Percentiles rank a stretch among this genome's conserved stretches.
Evolutionary conservation across 2,329 filamentous ascomycete species (phyloP).

Genomic region (Penicillium brevicompactum): DNA sequence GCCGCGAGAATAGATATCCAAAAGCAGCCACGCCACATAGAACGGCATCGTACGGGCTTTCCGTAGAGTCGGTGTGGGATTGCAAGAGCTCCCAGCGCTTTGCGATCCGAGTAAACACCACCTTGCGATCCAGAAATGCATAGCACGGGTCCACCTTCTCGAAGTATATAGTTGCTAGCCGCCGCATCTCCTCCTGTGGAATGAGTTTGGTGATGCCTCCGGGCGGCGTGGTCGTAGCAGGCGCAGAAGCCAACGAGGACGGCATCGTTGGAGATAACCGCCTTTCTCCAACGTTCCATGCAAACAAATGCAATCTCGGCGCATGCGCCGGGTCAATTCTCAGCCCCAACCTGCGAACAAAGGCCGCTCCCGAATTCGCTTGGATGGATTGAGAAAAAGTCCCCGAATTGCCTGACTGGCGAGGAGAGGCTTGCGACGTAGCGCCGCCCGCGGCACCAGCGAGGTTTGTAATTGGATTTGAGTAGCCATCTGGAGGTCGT

Average conservation of each 20-base stretch:
- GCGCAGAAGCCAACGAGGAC: constrained; percentile 11
- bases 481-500: constrained; percentile 10
- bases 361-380: constrained; percentile 61
- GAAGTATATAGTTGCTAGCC: constrained; percentile 53
- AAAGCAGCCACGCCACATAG: constrained; percentile 59
- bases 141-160: constrained; percentile 57
- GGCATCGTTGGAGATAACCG: constrained; percentile 18
- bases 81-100: constrained; percentile 30
- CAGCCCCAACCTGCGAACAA: constrained; percentile 56
- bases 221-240: constrained; percentile 11
- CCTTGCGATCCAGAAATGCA: constrained; percentile 47
- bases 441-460: constrained; percentile 1
- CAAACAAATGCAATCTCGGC: constrained; percentile 58
- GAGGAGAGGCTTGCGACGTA: constrained; percentile 11
- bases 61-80: constrained; percentile 19
- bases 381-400: constrained; percentile 47
- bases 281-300: constrained; percentile 53
- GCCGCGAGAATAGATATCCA: constrained; percentile 55
- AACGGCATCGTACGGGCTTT: constrained; percentile 49
- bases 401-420: constrained; percentile 2
- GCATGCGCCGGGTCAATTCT: constrained; percentile 57
- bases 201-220: constrained; percentile 51
- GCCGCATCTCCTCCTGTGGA: constrained; percentile 51
- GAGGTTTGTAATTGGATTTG: not conserved
- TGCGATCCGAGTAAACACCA: constrained; percentile 27